phyloP scores from a whole-genome alignment of 2,329 filamentous ascomycete species.

The Colletotrichum zoysiae region DNA sequence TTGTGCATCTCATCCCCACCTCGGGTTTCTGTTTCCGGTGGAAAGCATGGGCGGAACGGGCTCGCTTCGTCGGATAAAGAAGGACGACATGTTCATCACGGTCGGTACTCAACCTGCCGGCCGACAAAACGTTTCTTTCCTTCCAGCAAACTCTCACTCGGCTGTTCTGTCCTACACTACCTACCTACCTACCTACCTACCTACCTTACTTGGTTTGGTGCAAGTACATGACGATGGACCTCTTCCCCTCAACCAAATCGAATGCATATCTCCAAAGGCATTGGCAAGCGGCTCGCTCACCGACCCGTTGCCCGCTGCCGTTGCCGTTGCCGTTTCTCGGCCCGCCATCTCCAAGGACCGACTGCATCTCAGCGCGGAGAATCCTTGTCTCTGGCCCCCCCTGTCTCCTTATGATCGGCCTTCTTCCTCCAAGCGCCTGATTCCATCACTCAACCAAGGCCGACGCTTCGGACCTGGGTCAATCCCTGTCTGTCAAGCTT shows the following conservation, averaged over 20 bases:
- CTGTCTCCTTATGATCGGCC: not conserved
- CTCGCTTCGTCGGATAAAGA: not conserved
- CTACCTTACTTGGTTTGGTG: too few relatives aligned
- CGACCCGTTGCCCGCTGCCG: constrained; percentile 18
- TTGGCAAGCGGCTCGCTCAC: not conserved
- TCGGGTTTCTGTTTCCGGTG: constrained; percentile 1
- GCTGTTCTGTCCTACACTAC: not conserved
- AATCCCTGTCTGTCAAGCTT: constrained; percentile 26
- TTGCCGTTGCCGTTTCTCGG: constrained; percentile 17
- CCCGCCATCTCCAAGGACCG: constrained; percentile 13
- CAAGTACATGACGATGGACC: constrained; percentile 5
- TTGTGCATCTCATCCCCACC: constrained; percentile 4
- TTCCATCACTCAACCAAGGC: constrained; percentile 12
- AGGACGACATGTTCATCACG: not conserved
- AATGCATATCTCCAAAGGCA: not conserved
- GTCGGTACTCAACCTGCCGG: not conserved
- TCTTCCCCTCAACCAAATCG: constrained; percentile 4
- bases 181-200: too few relatives aligned
- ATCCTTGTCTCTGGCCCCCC: constrained; percentile 15
- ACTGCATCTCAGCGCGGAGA: constrained; percentile 36
- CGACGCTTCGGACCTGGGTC: constrained; percentile 8
- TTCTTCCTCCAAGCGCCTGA: not conserved
- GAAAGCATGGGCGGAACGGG: constrained; percentile 9
- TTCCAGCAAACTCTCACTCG: not conserved
- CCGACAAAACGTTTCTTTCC: not conserved